Percentiles rank a stretch among this genome's conserved stretches.
Evolutionary conservation across 139 green algal species (phyloP).

Genomic region (Pleodorina starrii): DNA sequence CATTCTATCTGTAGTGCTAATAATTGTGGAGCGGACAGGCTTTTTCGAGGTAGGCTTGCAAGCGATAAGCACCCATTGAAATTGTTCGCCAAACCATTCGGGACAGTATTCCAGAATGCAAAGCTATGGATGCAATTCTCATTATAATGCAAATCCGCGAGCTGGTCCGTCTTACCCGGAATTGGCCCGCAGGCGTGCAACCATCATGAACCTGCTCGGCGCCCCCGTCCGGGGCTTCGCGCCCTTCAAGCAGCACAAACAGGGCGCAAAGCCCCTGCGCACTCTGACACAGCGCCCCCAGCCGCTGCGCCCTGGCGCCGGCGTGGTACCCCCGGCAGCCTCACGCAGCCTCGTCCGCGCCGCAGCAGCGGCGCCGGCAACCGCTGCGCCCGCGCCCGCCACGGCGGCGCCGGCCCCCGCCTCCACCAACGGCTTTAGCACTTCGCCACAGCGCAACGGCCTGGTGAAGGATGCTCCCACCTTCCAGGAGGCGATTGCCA

Average conservation of each 20-base stretch:
- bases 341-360: conserved; percentile 2
- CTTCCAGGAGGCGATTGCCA: conserved; percentile 95
- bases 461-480: conserved; percentile 69
- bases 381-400: background rate
- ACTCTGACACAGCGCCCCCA: background rate
- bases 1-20: too few species aligned
- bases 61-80: too few species aligned
- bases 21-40: too few species aligned
- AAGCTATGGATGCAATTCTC: too few species aligned
- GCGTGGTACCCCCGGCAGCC: background rate
- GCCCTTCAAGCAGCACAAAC: conserved; percentile 35
- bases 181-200: background rate
- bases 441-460: background rate
- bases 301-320: background rate
- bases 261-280: background rate
- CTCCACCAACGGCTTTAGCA: background rate
- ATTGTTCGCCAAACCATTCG: too few species aligned
- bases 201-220: conserved; percentile 14
- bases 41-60: too few species aligned
- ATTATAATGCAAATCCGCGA: too few species aligned
- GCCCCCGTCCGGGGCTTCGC: conserved; percentile 16
- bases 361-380: background rate
- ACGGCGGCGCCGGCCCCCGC: background rate
- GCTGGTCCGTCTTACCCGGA: too few species aligned
- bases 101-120: too few species aligned